Evolutionary conservation across 1,139 yeast species (phyloP).

Genomic region (Hyphopichia khmerensis): DNA sequence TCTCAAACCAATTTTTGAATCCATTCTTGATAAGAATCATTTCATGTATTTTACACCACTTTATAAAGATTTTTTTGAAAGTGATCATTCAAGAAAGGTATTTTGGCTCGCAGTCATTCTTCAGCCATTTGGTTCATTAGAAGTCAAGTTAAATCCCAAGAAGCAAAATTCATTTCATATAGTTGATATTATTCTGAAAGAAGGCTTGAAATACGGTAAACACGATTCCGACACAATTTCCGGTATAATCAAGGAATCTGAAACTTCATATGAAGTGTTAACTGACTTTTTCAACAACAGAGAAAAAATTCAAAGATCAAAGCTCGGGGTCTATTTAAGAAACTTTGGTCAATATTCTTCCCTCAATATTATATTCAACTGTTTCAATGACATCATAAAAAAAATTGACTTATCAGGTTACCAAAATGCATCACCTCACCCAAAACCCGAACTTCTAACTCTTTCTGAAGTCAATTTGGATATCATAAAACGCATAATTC

Average conservation of each 20-base stretch:
- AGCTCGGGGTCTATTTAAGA: constrained; percentile 60
- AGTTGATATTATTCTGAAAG: constrained; percentile 51
- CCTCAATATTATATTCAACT: constrained; percentile 35
- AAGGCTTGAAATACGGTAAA: constrained; percentile 69
- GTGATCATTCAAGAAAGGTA: constrained; percentile 27
- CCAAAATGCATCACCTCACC: no score
- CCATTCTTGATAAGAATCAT: constrained; percentile 6
- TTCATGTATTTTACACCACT: constrained; percentile 7
- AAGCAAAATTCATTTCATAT: constrained; percentile 27
- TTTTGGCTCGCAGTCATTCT: constrained; percentile 52
- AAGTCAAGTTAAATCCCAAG: constrained; percentile 37
- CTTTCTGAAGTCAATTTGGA: neutral
- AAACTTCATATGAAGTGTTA: constrained; percentile 13
- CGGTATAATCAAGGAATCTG: constrained; percentile 26
- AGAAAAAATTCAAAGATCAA: constrained; percentile 44
- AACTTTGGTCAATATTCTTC: constrained; percentile 53
- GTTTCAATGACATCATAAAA: constrained; percentile 27
- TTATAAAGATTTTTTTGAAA: constrained; percentile 10
- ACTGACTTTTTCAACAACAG: constrained; percentile 18
- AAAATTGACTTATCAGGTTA: neutral
- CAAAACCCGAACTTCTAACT: neutral
- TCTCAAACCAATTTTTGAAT: constrained; percentile 19
- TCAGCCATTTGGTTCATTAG: constrained; percentile 46
- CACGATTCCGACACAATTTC: constrained; percentile 53
- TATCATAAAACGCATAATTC: constrained; percentile 7